Percentiles rank a stretch among this genome's conserved stretches.
These are phyloP conservation scores for Debaryomyces castellii DNA, from an alignment of 805 yeast species.

Conservation along the genomic window DNA sequence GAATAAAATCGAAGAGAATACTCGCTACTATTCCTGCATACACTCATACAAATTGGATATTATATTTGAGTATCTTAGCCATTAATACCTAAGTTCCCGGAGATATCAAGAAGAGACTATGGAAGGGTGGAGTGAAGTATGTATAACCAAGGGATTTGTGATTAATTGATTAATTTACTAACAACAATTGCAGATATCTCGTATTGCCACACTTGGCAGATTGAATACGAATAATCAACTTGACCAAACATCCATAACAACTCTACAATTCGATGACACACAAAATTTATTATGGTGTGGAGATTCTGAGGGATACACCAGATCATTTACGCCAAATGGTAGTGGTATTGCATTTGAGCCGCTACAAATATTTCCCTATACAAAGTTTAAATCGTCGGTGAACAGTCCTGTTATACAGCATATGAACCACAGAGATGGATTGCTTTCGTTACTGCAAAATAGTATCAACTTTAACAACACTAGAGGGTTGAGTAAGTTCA, in stretches of 20 bases:
- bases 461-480: constrained; percentile 34
- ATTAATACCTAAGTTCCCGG: background rate
- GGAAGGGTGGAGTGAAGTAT: constrained; percentile 55
- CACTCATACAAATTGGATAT: background rate
- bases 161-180: constrained; percentile 3
- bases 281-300: constrained; percentile 86
- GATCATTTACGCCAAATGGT: constrained; percentile 29
- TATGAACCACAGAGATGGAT: constrained; percentile 31
- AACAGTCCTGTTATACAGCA: constrained; percentile 26
- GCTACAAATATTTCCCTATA: constrained; percentile 32
- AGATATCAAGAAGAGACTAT: constrained; percentile 16
- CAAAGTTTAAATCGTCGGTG: constrained; percentile 31
- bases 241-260: constrained; percentile 18
- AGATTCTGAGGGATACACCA: constrained; percentile 54
- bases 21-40: background rate
- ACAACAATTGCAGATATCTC: constrained; percentile 26
- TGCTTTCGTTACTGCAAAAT: constrained; percentile 31
- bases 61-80: background rate
- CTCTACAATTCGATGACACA: constrained; percentile 59
- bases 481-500: constrained; percentile 29
- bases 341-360: constrained; percentile 15
- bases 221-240: constrained; percentile 8
- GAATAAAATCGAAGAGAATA: background rate
- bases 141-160: constrained; percentile 13
- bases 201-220: constrained; percentile 17